phyloP scores from a whole-genome alignment of 148 eudicot species.

The Rhododendron vialii region DNA sequence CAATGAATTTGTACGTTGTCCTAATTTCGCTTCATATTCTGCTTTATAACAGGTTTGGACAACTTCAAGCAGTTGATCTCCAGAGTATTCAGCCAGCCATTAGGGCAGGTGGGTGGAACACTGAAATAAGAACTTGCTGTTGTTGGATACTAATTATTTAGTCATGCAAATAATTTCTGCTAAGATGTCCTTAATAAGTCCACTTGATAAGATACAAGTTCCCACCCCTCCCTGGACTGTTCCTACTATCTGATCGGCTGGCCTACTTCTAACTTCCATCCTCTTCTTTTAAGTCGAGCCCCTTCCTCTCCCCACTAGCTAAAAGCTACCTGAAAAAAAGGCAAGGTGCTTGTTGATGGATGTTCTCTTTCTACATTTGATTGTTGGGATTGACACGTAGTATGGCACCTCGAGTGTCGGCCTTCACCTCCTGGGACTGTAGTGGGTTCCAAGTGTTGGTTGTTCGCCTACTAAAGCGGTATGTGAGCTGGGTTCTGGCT shows the following conservation, averaged over 20 bases:
- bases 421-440: not conserved
- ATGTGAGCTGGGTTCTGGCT: not conserved
- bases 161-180: not conserved
- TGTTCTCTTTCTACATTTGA: not conserved
- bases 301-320: no score
- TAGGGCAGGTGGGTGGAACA: slow-evolving; percentile 61
- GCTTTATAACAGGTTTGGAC: slow-evolving; percentile 74
- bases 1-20: not conserved
- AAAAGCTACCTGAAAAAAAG: not conserved
- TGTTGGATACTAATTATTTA: not conserved
- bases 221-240: not conserved
- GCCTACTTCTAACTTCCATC: not conserved
- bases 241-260: not conserved
- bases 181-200: not conserved
- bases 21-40: not conserved
- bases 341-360: not conserved
- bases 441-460: not conserved
- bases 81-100: slow-evolving; percentile 83
- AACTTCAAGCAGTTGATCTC: slow-evolving; percentile 92
- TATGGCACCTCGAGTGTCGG: not conserved
- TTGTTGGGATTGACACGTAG: not conserved
- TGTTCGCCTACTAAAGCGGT: not conserved
- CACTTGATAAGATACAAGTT: not conserved
- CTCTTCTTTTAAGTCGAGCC: not conserved
- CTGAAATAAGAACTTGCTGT: not conserved